phyloP scores from a whole-genome alignment of 208 protist species.

The Lotmaria passim region DNA sequence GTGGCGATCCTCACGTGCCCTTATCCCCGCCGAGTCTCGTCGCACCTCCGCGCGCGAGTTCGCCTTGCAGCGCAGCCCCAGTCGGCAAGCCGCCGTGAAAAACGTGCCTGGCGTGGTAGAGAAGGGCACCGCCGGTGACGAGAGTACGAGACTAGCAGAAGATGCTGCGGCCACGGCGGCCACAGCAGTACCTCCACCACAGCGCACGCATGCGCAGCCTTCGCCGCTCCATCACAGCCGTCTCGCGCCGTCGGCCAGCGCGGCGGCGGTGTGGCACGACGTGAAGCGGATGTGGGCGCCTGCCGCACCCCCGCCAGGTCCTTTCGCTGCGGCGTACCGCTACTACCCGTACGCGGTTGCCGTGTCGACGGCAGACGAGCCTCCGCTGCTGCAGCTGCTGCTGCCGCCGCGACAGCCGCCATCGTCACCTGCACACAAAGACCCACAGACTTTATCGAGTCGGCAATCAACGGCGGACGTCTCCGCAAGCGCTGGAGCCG shows the following conservation, averaged over 20 bases:
- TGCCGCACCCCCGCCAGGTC: neutral
- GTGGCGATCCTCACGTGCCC: neutral
- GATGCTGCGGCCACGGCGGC: neutral
- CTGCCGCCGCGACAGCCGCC: neutral
- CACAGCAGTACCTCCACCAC: neutral
- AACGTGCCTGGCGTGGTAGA: no score
- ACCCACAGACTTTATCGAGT: no score
- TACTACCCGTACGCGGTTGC: constrained; percentile 5
- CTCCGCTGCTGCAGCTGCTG: neutral
- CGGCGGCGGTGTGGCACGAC: constrained; percentile 17
- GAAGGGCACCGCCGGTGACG: no score
- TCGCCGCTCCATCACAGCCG: neutral
- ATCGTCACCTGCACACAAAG: no score
- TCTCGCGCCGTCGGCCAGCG: neutral
- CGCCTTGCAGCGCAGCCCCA: no score
- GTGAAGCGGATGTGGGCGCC: constrained; percentile 34
- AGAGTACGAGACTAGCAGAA: no score
- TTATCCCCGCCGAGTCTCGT: no score
- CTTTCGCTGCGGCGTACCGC: constrained; percentile 25
- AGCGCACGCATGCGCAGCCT: neutral
- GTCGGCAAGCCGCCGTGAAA: no score
- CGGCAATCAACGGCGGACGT: no score
- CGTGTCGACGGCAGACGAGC: neutral
- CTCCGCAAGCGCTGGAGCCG: no score
- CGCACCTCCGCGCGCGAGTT: neutral